These are phyloP conservation scores for Rheum nobile DNA, from an alignment of 148 eudicot genomes.

Conservation along the genomic window DNA sequence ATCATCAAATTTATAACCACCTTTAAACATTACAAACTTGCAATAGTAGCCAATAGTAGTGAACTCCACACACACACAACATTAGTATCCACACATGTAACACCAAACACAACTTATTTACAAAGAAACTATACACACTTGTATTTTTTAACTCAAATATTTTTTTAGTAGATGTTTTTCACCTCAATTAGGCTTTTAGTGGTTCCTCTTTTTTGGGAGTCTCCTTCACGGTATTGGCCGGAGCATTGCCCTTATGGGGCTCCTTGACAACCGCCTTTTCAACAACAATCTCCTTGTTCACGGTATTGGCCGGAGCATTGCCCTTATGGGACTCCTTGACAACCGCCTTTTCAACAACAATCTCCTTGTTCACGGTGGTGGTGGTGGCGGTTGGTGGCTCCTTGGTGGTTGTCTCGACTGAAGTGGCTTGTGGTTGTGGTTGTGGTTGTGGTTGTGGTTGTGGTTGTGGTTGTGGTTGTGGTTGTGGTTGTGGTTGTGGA, in stretches of 20 bases:
- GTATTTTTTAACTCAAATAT: background rate
- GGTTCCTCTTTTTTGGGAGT: background rate
- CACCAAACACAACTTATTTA: background rate
- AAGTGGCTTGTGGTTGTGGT: background rate
- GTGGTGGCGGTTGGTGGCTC: background rate
- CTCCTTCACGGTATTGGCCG: background rate
- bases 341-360: background rate
- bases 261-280: background rate
- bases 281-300: background rate
- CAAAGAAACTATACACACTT: background rate
- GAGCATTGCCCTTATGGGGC: background rate
- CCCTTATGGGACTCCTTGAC: background rate
- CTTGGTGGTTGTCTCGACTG: constrained; percentile 9
- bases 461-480: constrained; percentile 4
- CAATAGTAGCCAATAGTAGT: background rate
- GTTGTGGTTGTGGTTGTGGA: constrained; percentile 9
- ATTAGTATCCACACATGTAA: background rate
- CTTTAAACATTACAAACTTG: background rate
- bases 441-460: constrained; percentile 3
- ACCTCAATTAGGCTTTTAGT: background rate
- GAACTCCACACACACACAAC: background rate
- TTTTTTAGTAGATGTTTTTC: background rate
- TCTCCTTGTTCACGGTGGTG: background rate
- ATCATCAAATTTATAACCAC: too few relatives aligned
- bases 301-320: background rate